These are phyloP conservation scores for Fusarium sp. DNA, from an alignment of 2,329 filamentous ascomycete species.

Conservation along the genomic window DNA sequence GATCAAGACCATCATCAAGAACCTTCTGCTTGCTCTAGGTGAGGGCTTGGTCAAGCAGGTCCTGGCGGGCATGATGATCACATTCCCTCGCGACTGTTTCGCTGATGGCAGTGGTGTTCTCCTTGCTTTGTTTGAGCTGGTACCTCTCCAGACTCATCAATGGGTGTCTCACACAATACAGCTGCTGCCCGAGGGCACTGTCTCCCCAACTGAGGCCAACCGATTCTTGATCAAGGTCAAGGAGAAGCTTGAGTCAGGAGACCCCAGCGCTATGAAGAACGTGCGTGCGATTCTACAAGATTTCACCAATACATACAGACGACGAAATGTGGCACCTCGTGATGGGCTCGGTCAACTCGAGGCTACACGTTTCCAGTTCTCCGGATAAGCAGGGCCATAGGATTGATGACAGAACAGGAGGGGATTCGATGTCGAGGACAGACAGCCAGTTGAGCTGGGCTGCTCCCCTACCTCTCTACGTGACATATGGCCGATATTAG, in stretches of 20 bases:
- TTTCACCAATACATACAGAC: conserved; percentile 93
- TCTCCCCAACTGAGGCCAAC: conserved; percentile 83
- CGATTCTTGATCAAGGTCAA: conserved; percentile 83
- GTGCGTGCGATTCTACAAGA: conserved; percentile 90
- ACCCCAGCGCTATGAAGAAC: conserved; percentile 72
- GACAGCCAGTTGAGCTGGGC: not conserved
- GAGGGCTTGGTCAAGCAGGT: conserved; percentile 86
- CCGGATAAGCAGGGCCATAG: conserved; percentile 45
- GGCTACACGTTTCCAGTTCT: conserved; percentile 86
- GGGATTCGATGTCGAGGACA: not conserved
- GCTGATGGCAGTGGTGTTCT: conserved; percentile 94
- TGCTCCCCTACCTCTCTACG: conserved; percentile 2
- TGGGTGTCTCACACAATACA: conserved; percentile 89
- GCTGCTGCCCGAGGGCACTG: conserved; percentile 83
- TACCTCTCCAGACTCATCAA: conserved; percentile 79
- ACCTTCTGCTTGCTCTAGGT: conserved; percentile 76
- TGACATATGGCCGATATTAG: conserved; percentile 11
- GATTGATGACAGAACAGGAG: not conserved
- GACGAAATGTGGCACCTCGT: conserved; percentile 93
- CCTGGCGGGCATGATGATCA: conserved; percentile 99
- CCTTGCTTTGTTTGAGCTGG: conserved; percentile 86
- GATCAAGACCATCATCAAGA: conserved; percentile 78
- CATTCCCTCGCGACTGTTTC: conserved; percentile 95
- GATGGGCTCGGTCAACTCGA: conserved; percentile 91
- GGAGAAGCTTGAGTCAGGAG: conserved; percentile 77